Base-by-base conservation (phyloP, 2,329 filamentous ascomycete genomes). In the Arthrobotrys megalospora region DNA sequence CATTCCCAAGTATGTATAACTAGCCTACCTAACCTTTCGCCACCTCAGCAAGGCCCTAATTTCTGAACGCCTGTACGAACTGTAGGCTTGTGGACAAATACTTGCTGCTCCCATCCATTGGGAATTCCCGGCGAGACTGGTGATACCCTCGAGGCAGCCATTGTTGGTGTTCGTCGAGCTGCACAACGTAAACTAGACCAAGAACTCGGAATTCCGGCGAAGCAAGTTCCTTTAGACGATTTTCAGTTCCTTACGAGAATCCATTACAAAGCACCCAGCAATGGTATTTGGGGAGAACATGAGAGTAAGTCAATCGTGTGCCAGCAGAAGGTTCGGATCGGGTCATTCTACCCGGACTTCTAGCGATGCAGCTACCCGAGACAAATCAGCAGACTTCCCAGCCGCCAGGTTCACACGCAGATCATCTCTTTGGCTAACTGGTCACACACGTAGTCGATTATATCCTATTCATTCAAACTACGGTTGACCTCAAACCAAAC, bases 271-370 rank as follows among this genome's bases (percentile, higher is more conserved):
- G 96, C 96, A 16, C 93, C 96, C 3, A 97, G 94, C 84, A 92
- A 98, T 83, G 96, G 96, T 71, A 95, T 97, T 86, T 99, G 96
- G 96, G 96, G 96, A 82, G 96, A 99, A 87, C 96, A 99, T 84
- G 96, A 99, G 87, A 94, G 94, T 97, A 87, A 86, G 92, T 87
- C 62, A 38, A 34, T 34, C 21, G 11, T 52, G 32, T 38, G 16
- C 19, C 8, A 60, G 19, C 24, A 58, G 38, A 66, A 71, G 66
- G 50, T 47, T 71, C 66, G 66, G 73, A 55, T 67, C 67, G 52
- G 66, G 62, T 63, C 34, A 65, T 50, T 43, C 47, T 12, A 36
- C 43, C 47, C 63, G 52, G n/a, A 10, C 48, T 48, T 73, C 50
- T 62, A 64, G 28, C 41, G 43, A 75, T 75, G 70, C 70, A 75